These are phyloP conservation scores for Angophora floribunda DNA, from an alignment of 345 rosid genomes.

Conservation along the genomic window DNA sequence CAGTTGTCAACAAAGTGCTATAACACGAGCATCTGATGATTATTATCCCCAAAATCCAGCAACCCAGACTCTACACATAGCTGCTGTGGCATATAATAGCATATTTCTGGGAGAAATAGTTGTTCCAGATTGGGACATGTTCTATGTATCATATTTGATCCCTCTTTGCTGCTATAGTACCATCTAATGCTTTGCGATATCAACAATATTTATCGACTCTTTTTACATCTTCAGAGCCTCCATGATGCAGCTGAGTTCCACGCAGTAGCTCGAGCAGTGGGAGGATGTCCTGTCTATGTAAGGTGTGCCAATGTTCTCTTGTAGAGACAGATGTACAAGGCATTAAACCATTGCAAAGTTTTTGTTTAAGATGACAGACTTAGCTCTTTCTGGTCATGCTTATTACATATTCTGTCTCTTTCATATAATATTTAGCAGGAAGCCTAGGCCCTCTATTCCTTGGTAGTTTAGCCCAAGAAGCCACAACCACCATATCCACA, in stretches of 20 bases:
- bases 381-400: neutral
- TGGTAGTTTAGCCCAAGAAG: neutral
- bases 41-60: slow-evolving; percentile 37
- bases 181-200: neutral
- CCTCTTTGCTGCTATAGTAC: neutral
- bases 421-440: neutral
- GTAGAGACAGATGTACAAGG: neutral
- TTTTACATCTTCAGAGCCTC: slow-evolving; percentile 28
- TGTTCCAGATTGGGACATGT: slow-evolving; percentile 63
- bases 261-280: slow-evolving; percentile 50
- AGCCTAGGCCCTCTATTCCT: neutral
- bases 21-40: slow-evolving; percentile 45
- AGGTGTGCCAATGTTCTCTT: slow-evolving; percentile 12
- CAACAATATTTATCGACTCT: neutral
- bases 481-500: neutral
- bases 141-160: slow-evolving; percentile 23
- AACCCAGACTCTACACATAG: slow-evolving; percentile 43
- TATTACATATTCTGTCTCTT: neutral
- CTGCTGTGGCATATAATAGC: slow-evolving; percentile 49
- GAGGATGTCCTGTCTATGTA: slow-evolving; percentile 45
- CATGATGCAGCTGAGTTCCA: slow-evolving; percentile 54
- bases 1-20: slow-evolving; percentile 41
- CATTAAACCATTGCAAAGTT: neutral
- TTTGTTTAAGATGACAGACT: neutral
- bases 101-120: slow-evolving; percentile 49